phyloP scores from a whole-genome alignment of 2,329 filamentous ascomycete genomes.

The Penicillium paneum region DNA sequence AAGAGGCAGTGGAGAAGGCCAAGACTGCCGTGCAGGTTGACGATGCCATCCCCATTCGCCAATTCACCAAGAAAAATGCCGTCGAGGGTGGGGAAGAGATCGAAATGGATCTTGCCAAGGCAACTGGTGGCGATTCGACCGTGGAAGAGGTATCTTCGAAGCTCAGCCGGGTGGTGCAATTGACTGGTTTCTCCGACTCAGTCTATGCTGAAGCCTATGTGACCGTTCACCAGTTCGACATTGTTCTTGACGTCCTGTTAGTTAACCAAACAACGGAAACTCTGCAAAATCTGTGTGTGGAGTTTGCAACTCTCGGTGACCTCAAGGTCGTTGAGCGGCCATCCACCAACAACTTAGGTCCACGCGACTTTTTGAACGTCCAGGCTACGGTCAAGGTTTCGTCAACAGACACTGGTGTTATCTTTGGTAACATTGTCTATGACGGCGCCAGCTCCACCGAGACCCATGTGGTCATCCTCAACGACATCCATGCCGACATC shows the following conservation, averaged over 20 bases:
- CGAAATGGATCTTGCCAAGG: constrained; percentile 85
- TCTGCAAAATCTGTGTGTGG: constrained; percentile 91
- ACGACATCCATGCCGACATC: constrained; percentile 96
- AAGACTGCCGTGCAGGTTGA: constrained; percentile 95
- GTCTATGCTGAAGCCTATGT: constrained; percentile 99
- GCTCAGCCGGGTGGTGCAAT: constrained; percentile 90
- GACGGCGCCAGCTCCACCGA: constrained; percentile 89
- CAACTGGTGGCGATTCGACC: constrained; percentile 82
- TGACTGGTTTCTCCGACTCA: constrained; percentile 96
- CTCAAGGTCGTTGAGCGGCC: constrained; percentile 96
- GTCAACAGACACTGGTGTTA: constrained; percentile 95
- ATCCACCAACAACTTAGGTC: constrained; percentile 90
- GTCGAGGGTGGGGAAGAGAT: constrained; percentile 79
- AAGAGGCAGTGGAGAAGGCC: constrained; percentile 87
- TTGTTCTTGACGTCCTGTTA: constrained; percentile 89
- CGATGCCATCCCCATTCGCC: constrained; percentile 87
- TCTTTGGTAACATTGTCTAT: constrained; percentile 98
- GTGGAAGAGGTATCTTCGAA: constrained; percentile 89
- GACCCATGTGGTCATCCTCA: constrained; percentile 94
- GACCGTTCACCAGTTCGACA: constrained; percentile 98
- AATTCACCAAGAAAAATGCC: constrained; percentile 86
- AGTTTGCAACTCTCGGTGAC: constrained; percentile 97
- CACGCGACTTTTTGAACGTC: constrained; percentile 96
- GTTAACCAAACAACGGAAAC: constrained; percentile 98
- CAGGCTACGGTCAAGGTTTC: constrained; percentile 99